Percentiles rank a stretch among this genome's conserved stretches.
Conservation (phyloP, 352 stramenopile species). For the Elongisporangium undulatum region DNA sequence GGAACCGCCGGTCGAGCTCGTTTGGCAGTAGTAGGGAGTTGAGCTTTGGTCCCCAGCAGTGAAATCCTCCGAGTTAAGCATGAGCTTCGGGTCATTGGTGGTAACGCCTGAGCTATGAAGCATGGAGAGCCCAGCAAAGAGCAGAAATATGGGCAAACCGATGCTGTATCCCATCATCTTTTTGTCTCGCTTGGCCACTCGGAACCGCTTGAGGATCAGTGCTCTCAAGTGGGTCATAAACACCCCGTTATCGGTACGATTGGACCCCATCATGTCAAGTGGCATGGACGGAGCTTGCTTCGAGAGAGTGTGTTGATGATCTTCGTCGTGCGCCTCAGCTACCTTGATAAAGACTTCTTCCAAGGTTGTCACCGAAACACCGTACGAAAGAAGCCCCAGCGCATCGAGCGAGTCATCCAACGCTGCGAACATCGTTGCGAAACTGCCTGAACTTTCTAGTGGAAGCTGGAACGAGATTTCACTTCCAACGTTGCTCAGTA, state of each 20-base stretch:
- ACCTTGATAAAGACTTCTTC: conserved; percentile 82
- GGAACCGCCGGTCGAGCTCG: too few species aligned
- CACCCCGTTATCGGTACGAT: too few species aligned
- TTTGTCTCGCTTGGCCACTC: conserved; percentile 49
- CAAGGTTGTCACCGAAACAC: conserved; percentile 76
- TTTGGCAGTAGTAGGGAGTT: too few species aligned
- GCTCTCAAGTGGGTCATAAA: conserved; percentile 39
- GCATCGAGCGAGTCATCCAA: conserved; percentile 38
- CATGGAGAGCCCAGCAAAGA: conserved; percentile 44
- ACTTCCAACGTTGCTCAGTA: conserved; percentile 65
- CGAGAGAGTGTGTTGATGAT: conserved; percentile 30
- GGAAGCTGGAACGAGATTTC: conserved; percentile 76
- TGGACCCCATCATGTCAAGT: background rate
- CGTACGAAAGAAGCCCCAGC: conserved; percentile 45
- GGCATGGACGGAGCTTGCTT: conserved; percentile 11
- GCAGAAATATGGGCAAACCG: conserved; percentile 48
- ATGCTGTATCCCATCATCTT: conserved; percentile 57
- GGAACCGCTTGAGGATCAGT: conserved; percentile 53
- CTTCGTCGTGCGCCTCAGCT: conserved; percentile 30
- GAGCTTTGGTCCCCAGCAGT: too few species aligned
- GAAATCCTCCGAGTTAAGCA: conserved; percentile 18
- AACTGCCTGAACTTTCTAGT: conserved; percentile 32
- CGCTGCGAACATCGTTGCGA: conserved; percentile 52
- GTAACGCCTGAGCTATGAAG: conserved; percentile 31
- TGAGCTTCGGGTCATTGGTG: conserved; percentile 33